Evolutionary conservation across 148 eudicot species (phyloP).

Genomic region (Dysphania ambrosioides): DNA sequence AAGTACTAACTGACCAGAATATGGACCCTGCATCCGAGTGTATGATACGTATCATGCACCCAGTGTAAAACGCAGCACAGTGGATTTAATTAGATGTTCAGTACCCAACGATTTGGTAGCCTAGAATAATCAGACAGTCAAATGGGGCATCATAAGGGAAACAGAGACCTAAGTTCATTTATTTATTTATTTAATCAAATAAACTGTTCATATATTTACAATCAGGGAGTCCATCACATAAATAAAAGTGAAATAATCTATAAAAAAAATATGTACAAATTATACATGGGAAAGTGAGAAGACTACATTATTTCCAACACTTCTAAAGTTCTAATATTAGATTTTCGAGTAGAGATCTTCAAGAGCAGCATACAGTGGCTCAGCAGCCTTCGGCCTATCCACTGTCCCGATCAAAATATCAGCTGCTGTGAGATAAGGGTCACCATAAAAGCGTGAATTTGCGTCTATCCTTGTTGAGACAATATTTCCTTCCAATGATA

Average conservation of each 20-base stretch:
- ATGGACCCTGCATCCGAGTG: no score
- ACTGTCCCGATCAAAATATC: slow-evolving; percentile 89
- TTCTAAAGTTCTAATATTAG: slow-evolving; percentile 25
- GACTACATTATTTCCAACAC: neutral
- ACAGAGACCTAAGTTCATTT: neutral
- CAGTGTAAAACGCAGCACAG: no score
- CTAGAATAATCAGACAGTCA: no score
- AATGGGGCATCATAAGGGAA: no score
- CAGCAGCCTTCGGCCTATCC: slow-evolving; percentile 92
- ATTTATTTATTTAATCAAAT: slow-evolving; percentile 6
- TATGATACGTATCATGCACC: no score
- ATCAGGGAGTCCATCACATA: neutral
- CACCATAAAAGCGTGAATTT: slow-evolving; percentile 84
- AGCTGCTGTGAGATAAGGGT: slow-evolving; percentile 84
- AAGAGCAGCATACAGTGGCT: slow-evolving; percentile 76
- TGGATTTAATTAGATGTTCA: no score
- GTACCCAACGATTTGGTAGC: no score
- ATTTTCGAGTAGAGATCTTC: slow-evolving; percentile 65
- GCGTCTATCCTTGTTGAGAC: slow-evolving; percentile 89
- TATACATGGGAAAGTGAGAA: slow-evolving; percentile 8
- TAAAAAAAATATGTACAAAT: slow-evolving; percentile 20
- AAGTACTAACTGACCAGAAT: no score
- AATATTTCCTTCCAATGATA: slow-evolving; percentile 81
- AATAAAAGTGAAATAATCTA: neutral
- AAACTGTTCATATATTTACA: slow-evolving; percentile 1